A percentile compares a stretch with the other conserved stretches of the same genome.
phyloP scores from a whole-genome alignment of 2,329 filamentous ascomycete species.

The Verticillium zaregamsianum region DNA sequence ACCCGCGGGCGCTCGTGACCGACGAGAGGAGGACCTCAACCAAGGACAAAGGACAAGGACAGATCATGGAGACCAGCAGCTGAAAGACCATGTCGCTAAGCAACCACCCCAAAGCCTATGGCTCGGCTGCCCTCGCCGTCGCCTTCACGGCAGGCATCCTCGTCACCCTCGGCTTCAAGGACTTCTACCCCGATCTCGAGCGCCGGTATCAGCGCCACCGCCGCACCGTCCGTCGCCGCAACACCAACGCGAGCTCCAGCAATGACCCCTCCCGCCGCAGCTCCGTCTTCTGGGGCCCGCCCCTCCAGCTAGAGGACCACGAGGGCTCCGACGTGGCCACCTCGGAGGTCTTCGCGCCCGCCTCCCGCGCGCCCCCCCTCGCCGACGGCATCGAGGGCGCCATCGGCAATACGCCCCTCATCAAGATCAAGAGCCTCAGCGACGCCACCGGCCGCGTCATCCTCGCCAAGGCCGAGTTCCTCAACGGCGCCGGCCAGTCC shows the following conservation, averaged over 20 bases:
- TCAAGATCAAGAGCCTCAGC: constrained; percentile 81
- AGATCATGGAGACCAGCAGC: neutral
- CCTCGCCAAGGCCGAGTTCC: constrained; percentile 90
- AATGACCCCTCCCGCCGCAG: constrained; percentile 27
- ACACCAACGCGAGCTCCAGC: constrained; percentile 5
- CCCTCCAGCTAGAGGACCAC: constrained; percentile 53
- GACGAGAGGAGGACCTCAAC: neutral
- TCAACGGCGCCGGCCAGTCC: constrained; percentile 90
- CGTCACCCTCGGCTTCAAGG: constrained; percentile 73
- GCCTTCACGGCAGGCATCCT: constrained; percentile 77
- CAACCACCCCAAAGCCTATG: constrained; percentile 58
- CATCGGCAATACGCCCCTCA: constrained; percentile 89
- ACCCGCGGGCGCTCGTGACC: neutral
- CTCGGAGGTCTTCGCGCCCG: constrained; percentile 7
- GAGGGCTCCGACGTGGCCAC: constrained; percentile 25
- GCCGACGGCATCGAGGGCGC: constrained; percentile 81
- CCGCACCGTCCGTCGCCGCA: constrained; percentile 14
- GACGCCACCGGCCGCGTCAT: constrained; percentile 85
- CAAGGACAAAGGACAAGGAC: neutral
- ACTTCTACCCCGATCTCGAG: constrained; percentile 73
- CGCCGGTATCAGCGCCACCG: constrained; percentile 51
- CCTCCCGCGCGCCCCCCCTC: constrained; percentile 33
- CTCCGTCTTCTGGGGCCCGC: constrained; percentile 41
- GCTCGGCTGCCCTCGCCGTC: constrained; percentile 60
- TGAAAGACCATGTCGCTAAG: constrained; percentile 49